Conservation (phyloP, 1,139 yeast species). For the Dujonia santamariae region DNA sequence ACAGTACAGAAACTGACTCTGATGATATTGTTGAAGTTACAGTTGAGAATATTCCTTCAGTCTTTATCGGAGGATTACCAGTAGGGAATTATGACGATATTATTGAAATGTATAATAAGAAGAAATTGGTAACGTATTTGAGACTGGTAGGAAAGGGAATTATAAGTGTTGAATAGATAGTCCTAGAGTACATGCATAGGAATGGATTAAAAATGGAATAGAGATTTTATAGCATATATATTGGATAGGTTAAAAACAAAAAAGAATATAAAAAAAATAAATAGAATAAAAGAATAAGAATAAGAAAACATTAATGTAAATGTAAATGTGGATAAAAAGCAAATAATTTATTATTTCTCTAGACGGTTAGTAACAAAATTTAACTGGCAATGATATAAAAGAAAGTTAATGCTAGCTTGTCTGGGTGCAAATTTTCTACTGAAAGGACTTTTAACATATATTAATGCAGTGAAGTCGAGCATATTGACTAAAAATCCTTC, state of each 20-base stretch:
- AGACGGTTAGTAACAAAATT: too few species aligned
- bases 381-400: too few species aligned
- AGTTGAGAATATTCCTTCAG: slow-evolving; percentile 23
- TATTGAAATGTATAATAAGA: slow-evolving; percentile 18
- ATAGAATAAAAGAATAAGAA: slow-evolving; percentile 1
- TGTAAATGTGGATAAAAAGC: too few species aligned
- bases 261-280: neutral
- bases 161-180: slow-evolving; percentile 20
- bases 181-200: neutral
- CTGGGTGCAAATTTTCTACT: too few species aligned
- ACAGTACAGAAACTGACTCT: neutral
- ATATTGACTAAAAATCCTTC: too few species aligned
- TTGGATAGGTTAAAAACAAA: too few species aligned
- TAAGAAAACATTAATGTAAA: neutral
- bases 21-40: slow-evolving; percentile 12
- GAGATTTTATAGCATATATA: too few species aligned
- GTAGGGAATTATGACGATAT: slow-evolving; percentile 25
- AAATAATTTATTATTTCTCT: too few species aligned
- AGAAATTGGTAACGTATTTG: slow-evolving; percentile 20
- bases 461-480: too few species aligned
- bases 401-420: too few species aligned
- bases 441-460: too few species aligned
- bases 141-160: slow-evolving; percentile 25
- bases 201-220: neutral
- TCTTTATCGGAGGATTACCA: slow-evolving; percentile 33